A percentile compares a stretch with the other conserved stretches of the same genome.
These are phyloP conservation scores for Chytriomyces sp. DNA, from an alignment of 192 early-diverging fungal species.

Conservation along the genomic window DNA sequence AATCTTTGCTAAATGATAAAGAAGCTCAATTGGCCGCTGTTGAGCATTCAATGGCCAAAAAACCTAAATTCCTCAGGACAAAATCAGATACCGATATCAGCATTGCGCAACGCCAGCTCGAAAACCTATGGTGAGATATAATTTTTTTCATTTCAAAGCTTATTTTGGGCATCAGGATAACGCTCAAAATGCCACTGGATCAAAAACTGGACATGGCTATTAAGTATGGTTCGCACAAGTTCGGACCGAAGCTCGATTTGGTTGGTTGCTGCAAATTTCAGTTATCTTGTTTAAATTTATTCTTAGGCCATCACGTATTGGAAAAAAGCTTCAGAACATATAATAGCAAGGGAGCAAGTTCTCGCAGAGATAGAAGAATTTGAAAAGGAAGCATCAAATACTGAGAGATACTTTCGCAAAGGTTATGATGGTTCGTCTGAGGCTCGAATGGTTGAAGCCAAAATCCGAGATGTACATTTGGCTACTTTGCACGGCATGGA, in stretches of 20 bases:
- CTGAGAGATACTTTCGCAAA: constrained; percentile 47
- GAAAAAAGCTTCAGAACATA: constrained; percentile 45
- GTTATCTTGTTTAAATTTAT: not conserved
- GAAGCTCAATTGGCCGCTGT: not conserved
- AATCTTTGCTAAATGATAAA: not conserved
- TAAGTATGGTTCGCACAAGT: constrained; percentile 56
- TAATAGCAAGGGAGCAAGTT: constrained; percentile 46
- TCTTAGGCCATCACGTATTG: constrained; percentile 52
- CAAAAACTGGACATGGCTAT: constrained; percentile 66
- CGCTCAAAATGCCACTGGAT: constrained; percentile 55
- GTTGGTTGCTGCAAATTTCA: constrained; percentile 29
- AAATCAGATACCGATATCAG: constrained; percentile 37
- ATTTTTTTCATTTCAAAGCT: not conserved
- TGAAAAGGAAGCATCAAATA: constrained; percentile 52
- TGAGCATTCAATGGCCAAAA: constrained; percentile 10
- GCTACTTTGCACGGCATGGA: constrained; percentile 45
- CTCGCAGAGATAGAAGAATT: constrained; percentile 49
- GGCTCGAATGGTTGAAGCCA: constrained; percentile 49
- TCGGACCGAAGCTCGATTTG: constrained; percentile 44
- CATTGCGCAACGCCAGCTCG: constrained; percentile 48
- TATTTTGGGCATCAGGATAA: constrained; percentile 25
- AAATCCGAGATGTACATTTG: constrained; percentile 49
- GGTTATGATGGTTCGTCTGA: constrained; percentile 49
- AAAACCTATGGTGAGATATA: constrained; percentile 41
- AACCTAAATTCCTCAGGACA: not conserved